Base-by-base conservation (phyloP, 192 early-diverging fungal species). In the Chytriomyces confervae region DNA sequence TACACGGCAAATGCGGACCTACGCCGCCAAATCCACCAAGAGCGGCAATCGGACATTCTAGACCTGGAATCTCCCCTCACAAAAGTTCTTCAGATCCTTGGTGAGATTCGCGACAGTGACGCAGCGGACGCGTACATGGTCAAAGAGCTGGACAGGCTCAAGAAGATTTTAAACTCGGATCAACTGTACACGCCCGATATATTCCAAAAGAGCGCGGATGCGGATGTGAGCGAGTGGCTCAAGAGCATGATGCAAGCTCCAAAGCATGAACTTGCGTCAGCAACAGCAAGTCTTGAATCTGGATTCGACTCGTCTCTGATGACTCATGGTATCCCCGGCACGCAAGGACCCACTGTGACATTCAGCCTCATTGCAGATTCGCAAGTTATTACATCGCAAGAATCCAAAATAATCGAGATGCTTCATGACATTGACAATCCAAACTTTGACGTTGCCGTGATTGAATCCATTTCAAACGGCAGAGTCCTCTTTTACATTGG, bases 41-140 rank as follows among this genome's bases (percentile, higher is more conserved):
- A 67, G 44, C 62, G 72, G 43, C 77, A 50, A 50, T 68, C 67
- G 5, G 81, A 85, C 44, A 69, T 82, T 61, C 48, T 84, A 5
- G 84, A 85, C 61, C 66, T 85, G 16, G 84, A 85, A 69, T 76
- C n/a, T n/a, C n/a, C n/a, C n/a, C n/a, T n/a, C n/a, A n/a, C 84
- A 27, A 82, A 82, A 27, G 84, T 79, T 5, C 47, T 70, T 1
- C 79, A 85, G 61, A 85, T 83, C 29, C 64, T 85, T 60, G 64
- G 68, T 27, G 81, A 83, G 18, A 51, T 85, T 16, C 77, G 77
- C 43, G 81, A 83, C 20, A 77, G 61, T 20, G 24, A 62, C 7
- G 77, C 74, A 5, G 46, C 77, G 8, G 84, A 85, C 51, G 27
- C 48, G 11, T 49, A 29, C 9, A 66, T 78, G 23, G 47, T 45